Evolutionary conservation across 805 yeast genomes (phyloP).

Genomic region (Metschnikowia aberdeeniae): DNA sequence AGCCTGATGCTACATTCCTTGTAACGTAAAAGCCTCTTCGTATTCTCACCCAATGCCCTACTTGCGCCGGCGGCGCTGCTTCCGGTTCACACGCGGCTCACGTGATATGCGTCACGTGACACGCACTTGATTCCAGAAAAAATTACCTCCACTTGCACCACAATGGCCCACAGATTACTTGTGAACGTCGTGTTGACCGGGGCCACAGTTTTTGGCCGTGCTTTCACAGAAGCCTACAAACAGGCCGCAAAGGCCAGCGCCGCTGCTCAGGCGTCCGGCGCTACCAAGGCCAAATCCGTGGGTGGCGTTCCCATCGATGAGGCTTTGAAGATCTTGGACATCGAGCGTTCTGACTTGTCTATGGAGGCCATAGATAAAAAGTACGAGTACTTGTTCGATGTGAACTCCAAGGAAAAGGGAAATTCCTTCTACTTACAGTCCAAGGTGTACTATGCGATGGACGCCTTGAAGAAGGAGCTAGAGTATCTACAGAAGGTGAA

Average conservation of each 20-base stretch:
- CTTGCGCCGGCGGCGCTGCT: not conserved
- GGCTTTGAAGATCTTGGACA: constrained; percentile 84
- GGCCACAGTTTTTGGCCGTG: constrained; percentile 92
- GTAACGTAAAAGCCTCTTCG: not conserved
- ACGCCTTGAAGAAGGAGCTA: constrained; percentile 76
- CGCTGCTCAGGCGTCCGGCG: constrained; percentile 36
- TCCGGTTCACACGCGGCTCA: too few species aligned
- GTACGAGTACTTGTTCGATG: constrained; percentile 78
- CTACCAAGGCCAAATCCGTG: constrained; percentile 47
- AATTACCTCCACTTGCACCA: not conserved
- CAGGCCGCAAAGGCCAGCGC: constrained; percentile 96
- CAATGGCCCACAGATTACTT: constrained; percentile 84
- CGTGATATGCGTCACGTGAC: too few species aligned
- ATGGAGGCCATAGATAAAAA: constrained; percentile 61
- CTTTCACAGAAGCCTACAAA: constrained; percentile 93
- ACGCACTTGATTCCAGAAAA: not conserved
- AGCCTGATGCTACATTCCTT: constrained; percentile 50
- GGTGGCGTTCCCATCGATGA: constrained; percentile 85
- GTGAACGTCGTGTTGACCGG: constrained; percentile 91
- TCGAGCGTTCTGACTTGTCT: constrained; percentile 54
- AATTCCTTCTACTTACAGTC: constrained; percentile 92
- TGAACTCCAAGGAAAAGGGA: constrained; percentile 92
- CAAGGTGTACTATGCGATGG: constrained; percentile 92
- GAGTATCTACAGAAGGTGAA: constrained; percentile 49
- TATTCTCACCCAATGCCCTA: not conserved